Conservation (phyloP, 1,284 basidiomycete genomes). For the Anthracocystis walkeri region DNA sequence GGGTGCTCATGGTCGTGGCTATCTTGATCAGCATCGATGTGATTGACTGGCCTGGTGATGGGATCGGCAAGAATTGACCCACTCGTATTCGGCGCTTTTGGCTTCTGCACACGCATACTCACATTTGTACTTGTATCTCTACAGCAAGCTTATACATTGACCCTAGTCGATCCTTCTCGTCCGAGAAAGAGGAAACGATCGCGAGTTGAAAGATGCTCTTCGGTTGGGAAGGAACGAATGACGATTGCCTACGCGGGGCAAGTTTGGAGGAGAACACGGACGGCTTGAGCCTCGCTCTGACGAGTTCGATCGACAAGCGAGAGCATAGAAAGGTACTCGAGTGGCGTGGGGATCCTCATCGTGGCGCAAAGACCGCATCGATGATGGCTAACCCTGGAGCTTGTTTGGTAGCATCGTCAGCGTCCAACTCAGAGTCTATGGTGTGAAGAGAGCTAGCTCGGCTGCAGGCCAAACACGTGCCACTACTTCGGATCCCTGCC, state of each 20-base stretch:
- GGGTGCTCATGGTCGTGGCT: conserved; percentile 34
- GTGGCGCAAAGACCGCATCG: too few relatives aligned
- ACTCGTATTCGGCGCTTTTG: background rate
- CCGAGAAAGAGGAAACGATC: background rate
- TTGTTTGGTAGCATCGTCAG: background rate
- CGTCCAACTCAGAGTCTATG: background rate
- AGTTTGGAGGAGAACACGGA: too few relatives aligned
- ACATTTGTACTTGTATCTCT: conserved; percentile 38
- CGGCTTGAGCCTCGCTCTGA: too few relatives aligned
- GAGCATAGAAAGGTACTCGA: too few relatives aligned
- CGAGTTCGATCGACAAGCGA: too few relatives aligned
- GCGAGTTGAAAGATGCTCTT: background rate
- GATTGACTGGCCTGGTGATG: conserved; percentile 58
- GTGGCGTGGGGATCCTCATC: too few relatives aligned
- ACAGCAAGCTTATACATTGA: conserved; percentile 7
- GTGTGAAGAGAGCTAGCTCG: conserved; percentile 1
- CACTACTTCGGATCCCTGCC: conserved; percentile 1
- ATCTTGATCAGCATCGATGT: conserved; percentile 55
- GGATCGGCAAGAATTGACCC: conserved; percentile 36
- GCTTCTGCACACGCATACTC: background rate
- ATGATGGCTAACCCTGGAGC: background rate
- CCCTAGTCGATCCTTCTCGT: background rate
- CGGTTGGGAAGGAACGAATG: too few relatives aligned
- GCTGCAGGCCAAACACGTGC: conserved; percentile 1
- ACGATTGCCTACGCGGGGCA: too few relatives aligned